phyloP scores from a whole-genome alignment of 2,329 filamentous ascomycete species.

The Fusarium buxicola region DNA sequence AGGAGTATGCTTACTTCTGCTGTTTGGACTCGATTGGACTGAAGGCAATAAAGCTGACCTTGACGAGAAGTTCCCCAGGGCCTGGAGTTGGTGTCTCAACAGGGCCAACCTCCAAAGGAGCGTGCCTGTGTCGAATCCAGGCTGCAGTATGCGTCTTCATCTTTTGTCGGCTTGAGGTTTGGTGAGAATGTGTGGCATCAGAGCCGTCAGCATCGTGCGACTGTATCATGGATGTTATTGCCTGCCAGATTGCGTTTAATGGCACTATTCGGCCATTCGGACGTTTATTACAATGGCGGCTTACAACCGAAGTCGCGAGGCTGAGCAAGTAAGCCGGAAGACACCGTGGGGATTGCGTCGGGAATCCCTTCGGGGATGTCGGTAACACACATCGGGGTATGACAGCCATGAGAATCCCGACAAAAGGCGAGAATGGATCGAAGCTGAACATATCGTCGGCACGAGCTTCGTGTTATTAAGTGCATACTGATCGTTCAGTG shows the following conservation, averaged over 20 bases:
- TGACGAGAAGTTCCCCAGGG: neutral
- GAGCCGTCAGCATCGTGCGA: neutral
- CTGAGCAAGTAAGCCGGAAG: constrained; percentile 2
- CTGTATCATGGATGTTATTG: neutral
- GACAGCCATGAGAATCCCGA: neutral
- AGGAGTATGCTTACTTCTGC: neutral
- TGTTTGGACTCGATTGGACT: constrained; percentile 1
- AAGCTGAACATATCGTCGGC: no score
- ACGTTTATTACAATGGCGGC: neutral
- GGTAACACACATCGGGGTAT: neutral
- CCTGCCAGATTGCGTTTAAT: neutral
- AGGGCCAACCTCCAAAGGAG: neutral
- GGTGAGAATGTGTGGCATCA: neutral
- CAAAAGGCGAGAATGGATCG: neutral
- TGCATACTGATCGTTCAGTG: neutral
- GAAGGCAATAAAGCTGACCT: neutral
- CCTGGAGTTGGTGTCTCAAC: neutral
- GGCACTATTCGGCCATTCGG: neutral
- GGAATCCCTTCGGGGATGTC: constrained; percentile 20
- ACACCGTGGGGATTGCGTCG: constrained; percentile 3
- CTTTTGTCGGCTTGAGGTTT: neutral
- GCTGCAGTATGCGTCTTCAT: constrained; percentile 1
- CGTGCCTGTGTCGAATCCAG: neutral
- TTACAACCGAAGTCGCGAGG: neutral
- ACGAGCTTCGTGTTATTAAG: no score